Percentiles rank a stretch among this genome's conserved stretches.
Conservation (phyloP, 192 early-diverging fungal species). For the Linnemannia schmuckeri region DNA sequence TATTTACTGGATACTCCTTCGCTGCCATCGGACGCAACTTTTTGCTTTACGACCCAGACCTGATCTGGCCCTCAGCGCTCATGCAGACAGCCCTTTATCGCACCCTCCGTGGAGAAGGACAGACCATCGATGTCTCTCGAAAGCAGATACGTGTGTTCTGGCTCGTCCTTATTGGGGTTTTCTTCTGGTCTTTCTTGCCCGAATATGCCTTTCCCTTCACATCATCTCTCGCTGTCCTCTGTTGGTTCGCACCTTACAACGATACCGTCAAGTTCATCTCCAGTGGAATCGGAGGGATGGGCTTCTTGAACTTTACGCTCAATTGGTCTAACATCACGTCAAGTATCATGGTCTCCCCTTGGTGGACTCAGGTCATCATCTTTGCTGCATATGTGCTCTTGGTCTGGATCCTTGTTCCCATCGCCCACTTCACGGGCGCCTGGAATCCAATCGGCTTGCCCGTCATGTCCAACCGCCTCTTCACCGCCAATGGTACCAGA, state of each 20-base stretch:
- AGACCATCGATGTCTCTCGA: conserved; percentile 24
- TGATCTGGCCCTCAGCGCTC: conserved; percentile 58
- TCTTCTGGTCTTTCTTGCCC: conserved; percentile 58
- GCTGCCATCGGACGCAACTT: conserved; percentile 55
- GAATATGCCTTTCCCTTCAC: conserved; percentile 59
- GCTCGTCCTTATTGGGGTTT: conserved; percentile 43
- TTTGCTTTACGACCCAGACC: conserved; percentile 56
- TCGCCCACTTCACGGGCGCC: conserved; percentile 42
- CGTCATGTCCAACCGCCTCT: conserved; percentile 59
- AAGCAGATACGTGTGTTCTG: conserved; percentile 57
- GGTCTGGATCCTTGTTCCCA: conserved; percentile 60
- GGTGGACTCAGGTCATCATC: conserved; percentile 59
- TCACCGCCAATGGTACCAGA: conserved; percentile 37
- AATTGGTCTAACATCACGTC: conserved; percentile 60
- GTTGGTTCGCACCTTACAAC: conserved; percentile 52
- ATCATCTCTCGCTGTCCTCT: conserved; percentile 54
- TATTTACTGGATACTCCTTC: conserved; percentile 56
- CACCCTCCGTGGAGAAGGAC: conserved; percentile 49
- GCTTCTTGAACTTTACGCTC: conserved; percentile 61
- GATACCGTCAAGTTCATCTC: conserved; percentile 54
- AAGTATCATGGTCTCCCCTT: conserved; percentile 56
- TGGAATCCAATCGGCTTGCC: conserved; percentile 43
- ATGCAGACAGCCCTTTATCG: conserved; percentile 57
- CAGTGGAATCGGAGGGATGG: conserved; percentile 60
- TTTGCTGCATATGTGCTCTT: conserved; percentile 59